Percentiles rank a stretch among this genome's conserved stretches.
Conservation (phyloP, 192 early-diverging fungal species). For the Diversispora epigaea region DNA sequence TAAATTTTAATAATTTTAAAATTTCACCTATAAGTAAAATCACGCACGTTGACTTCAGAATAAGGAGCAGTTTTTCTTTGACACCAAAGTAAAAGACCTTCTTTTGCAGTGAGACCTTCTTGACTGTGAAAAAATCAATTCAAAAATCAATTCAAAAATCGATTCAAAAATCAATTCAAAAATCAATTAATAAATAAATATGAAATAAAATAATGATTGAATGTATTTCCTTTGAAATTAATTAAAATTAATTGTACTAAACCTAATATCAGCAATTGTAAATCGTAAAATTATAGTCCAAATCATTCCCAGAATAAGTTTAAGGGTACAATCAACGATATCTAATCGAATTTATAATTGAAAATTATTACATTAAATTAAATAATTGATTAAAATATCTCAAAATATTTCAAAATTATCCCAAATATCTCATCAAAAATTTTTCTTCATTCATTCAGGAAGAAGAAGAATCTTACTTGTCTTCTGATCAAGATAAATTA, state of each 20-base stretch:
- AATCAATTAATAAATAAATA: neutral
- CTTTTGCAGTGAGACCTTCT: constrained; percentile 94
- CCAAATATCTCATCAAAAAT: too few species aligned
- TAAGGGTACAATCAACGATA: constrained; percentile 89
- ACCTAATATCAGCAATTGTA: constrained; percentile 91
- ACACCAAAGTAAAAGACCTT: constrained; percentile 96
- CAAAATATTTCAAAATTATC: too few species aligned
- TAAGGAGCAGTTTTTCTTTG: constrained; percentile 92
- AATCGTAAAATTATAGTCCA: constrained; percentile 98
- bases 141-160: too few species aligned
- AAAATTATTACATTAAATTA: neutral
- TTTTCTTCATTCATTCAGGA: too few species aligned
- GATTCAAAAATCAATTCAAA: too few species aligned
- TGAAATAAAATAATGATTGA: too few species aligned
- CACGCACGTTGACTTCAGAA: constrained; percentile 82
- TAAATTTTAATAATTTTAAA: neutral
- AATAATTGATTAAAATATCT: neutral
- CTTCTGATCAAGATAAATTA: too few species aligned
- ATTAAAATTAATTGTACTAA: too few species aligned
- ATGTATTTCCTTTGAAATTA: too few species aligned
- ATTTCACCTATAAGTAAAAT: constrained; percentile 71
- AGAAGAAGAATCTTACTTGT: too few species aligned
- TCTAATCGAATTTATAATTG: constrained; percentile 45
- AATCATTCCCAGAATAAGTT: constrained; percentile 93
- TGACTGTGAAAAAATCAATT: constrained; percentile 54